Conservation (phyloP, 768 basidiomycete genomes). For the Collybia nuda region DNA sequence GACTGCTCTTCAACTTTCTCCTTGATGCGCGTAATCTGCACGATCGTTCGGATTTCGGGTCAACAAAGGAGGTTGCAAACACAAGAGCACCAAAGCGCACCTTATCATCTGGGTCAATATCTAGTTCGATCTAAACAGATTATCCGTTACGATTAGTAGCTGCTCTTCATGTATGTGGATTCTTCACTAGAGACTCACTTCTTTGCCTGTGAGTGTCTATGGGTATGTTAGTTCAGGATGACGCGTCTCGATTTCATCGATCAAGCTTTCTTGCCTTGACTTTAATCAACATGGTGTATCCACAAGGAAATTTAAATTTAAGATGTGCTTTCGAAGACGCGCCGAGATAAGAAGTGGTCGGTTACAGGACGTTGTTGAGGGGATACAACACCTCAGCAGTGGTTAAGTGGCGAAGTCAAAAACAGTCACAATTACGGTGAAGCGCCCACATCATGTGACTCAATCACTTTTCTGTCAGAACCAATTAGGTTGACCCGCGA, state of each 20-base stretch:
- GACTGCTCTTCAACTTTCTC: slow-evolving; percentile 99
- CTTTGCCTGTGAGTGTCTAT: slow-evolving; percentile 95
- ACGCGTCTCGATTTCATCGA: slow-evolving; percentile 7
- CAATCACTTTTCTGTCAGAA: too few relatives aligned
- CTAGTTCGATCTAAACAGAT: slow-evolving; percentile 78
- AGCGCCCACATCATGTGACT: too few relatives aligned
- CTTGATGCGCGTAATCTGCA: slow-evolving; percentile 89
- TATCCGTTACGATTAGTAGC: background rate
- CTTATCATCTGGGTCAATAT: slow-evolving; percentile 89
- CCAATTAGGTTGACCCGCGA: too few relatives aligned
- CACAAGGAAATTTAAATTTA: background rate
- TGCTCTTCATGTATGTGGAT: background rate
- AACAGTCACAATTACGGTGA: too few relatives aligned
- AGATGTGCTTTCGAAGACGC: slow-evolving; percentile 4
- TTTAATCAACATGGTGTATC: slow-evolving; percentile 74
- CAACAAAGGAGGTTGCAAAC: background rate
- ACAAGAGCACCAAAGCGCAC: slow-evolving; percentile 34
- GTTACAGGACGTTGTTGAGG: background rate
- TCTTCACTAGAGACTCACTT: slow-evolving; percentile 49
- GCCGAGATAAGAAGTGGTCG: background rate
- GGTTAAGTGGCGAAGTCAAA: too few relatives aligned
- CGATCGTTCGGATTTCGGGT: background rate
- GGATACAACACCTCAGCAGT: too few relatives aligned
- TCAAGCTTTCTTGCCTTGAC: slow-evolving; percentile 60
- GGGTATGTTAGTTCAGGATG: background rate